Percentiles rank a stretch among this genome's conserved stretches.
These are phyloP conservation scores for Agroathelia rolfsii DNA, from an alignment of 1,284 basidiomycete species.

Conservation along the genomic window DNA sequence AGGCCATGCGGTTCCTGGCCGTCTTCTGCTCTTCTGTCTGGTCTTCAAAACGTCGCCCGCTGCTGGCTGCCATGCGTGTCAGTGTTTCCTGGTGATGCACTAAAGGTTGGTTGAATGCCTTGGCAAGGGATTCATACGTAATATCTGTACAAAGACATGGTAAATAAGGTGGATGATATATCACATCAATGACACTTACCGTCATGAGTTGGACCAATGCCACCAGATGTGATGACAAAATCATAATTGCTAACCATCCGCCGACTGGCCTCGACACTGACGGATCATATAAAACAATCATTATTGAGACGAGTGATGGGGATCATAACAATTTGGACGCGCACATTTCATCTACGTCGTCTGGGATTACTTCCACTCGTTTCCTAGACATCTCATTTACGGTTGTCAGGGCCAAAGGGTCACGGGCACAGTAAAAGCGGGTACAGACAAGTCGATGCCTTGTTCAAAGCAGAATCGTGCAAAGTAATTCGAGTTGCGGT, in stretches of 20 bases:
- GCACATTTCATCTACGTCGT: conserved; percentile 84
- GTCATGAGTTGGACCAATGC: conserved; percentile 83
- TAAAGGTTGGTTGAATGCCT: conserved; percentile 73
- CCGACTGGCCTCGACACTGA: conserved; percentile 74
- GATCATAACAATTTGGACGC: conserved; percentile 18
- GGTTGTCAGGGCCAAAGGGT: conserved; percentile 13
- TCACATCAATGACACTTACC: conserved; percentile 31
- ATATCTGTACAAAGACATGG: conserved; percentile 53
- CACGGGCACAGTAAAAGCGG: conserved; percentile 12
- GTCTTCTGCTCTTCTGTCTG: conserved; percentile 64
- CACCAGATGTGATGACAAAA: conserved; percentile 80
- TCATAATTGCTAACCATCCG: conserved; percentile 80
- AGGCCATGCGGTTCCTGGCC: conserved; percentile 75
- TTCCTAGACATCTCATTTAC: conserved; percentile 38
- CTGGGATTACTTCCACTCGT: conserved; percentile 85
- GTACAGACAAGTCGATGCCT: conserved; percentile 74
- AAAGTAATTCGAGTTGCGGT: conserved; percentile 80
- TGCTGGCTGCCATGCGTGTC: conserved; percentile 62
- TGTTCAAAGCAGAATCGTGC: conserved; percentile 83
- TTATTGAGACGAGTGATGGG: background rate
- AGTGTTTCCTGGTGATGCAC: conserved; percentile 77
- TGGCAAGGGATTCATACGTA: conserved; percentile 80
- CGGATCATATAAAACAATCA: conserved; percentile 2
- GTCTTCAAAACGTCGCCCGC: conserved; percentile 42
- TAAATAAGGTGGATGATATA: conserved; percentile 3